phyloP scores from a whole-genome alignment of 441 rosid genomes.

The Arabidopsis hybrid region DNA sequence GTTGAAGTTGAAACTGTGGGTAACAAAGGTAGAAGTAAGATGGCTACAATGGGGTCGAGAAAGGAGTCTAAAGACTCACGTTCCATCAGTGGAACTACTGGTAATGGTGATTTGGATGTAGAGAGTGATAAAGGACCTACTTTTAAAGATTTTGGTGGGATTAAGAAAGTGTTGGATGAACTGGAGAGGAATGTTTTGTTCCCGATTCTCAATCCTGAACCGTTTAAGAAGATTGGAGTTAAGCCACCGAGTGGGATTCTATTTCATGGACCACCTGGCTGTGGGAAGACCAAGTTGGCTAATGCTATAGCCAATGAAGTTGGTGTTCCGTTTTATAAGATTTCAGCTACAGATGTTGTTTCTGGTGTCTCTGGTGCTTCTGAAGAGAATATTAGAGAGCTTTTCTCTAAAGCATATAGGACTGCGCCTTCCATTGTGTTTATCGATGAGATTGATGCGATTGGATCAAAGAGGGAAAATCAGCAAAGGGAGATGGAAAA shows the following conservation, averaged over 20 bases:
- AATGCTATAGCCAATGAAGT: constrained; percentile 93
- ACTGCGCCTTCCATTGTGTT: constrained; percentile 89
- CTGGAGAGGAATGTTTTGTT: constrained; percentile 74
- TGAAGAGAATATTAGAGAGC: constrained; percentile 83
- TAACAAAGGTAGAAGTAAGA: constrained; percentile 45
- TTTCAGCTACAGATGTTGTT: constrained; percentile 88
- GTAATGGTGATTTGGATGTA: constrained; percentile 42
- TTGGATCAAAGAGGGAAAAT: constrained; percentile 89
- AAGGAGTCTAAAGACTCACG: constrained; percentile 40
- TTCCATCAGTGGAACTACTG: constrained; percentile 28
- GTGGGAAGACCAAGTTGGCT: constrained; percentile 95
- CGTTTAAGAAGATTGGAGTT: constrained; percentile 68
- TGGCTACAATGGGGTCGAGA: constrained; percentile 46
- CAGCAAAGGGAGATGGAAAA: constrained; percentile 92
- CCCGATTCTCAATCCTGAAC: constrained; percentile 76
- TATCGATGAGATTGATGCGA: constrained; percentile 96
- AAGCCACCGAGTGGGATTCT: constrained; percentile 82
- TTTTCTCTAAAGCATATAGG: constrained; percentile 80
- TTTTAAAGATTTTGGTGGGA: constrained; percentile 87
- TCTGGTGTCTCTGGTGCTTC: constrained; percentile 94
- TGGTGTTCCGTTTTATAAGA: constrained; percentile 82
- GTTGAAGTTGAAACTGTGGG: constrained; percentile 65
- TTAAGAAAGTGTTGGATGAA: constrained; percentile 64
- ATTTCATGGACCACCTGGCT: constrained; percentile 91
- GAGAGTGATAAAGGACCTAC: constrained; percentile 62